Conservation (phyloP, 2,329 filamentous ascomycete genomes). For the Tolypocladium cylindrosporum region DNA sequence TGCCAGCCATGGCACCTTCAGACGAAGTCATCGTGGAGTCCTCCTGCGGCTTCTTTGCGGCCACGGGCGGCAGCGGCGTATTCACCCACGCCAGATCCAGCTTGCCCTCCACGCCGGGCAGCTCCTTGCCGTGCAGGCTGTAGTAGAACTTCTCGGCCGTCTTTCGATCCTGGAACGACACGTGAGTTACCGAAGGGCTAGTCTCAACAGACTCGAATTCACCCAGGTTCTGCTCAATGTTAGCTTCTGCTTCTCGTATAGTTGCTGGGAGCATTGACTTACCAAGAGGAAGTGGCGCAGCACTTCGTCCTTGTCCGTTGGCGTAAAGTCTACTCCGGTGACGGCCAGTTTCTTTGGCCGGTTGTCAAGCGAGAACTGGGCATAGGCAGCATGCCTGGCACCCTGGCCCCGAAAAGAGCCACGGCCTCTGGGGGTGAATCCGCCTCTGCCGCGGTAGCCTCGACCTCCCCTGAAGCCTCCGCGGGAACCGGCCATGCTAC, state of each 20-base stretch:
- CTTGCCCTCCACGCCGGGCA: conserved; percentile 52
- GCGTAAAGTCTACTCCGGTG: conserved; percentile 52
- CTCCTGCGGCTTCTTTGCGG: conserved; percentile 2
- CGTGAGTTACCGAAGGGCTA: conserved; percentile 34
- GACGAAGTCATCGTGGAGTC: neutral
- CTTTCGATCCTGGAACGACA: conserved; percentile 57
- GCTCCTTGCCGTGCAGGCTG: conserved; percentile 41
- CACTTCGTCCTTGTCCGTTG: conserved; percentile 53
- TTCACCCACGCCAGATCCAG: conserved; percentile 57
- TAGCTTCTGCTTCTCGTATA: neutral
- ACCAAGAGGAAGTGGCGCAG: conserved; percentile 64
- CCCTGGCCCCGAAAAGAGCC: conserved; percentile 30
- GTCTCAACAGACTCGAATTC: conserved; percentile 51
- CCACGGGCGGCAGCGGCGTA: conserved; percentile 14
- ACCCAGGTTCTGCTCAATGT: conserved; percentile 40
- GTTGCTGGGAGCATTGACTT: conserved; percentile 18
- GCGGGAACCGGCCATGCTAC: conserved; percentile 17
- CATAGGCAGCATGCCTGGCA: conserved; percentile 45
- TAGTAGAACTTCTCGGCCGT: conserved; percentile 63
- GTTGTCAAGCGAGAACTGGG: conserved; percentile 63
- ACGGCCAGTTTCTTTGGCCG: conserved; percentile 59
- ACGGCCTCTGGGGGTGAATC: conserved; percentile 24
- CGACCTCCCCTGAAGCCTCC: conserved; percentile 29
- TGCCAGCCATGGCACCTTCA: conserved; percentile 15
- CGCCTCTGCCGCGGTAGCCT: conserved; percentile 19